These are phyloP conservation scores for Canariomyces notabilis DNA, from an alignment of 2,329 filamentous ascomycete genomes.

Conservation along the genomic window DNA sequence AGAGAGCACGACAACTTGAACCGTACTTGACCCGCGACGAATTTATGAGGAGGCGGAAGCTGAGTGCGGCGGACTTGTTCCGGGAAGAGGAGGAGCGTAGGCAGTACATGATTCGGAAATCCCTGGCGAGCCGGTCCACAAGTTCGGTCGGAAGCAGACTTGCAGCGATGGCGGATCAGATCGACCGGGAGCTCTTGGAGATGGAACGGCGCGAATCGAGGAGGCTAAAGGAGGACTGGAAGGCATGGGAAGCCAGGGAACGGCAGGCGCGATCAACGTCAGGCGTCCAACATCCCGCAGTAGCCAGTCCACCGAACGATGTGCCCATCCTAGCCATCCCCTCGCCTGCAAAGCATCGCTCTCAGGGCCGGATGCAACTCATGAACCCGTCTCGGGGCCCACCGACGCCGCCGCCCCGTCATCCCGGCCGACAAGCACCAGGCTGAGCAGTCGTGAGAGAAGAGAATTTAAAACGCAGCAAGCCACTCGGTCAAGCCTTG, in stretches of 20 bases:
- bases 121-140: slow-evolving; percentile 31
- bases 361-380: slow-evolving; percentile 8
- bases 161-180: slow-evolving; percentile 3
- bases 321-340: slow-evolving; percentile 18
- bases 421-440: not conserved
- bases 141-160: slow-evolving; percentile 8
- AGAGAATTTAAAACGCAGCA: not conserved
- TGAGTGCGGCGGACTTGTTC: slow-evolving; percentile 24
- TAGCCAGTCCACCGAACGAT: slow-evolving; percentile 1
- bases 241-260: slow-evolving; percentile 34
- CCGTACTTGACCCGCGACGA: slow-evolving; percentile 24
- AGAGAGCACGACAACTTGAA: slow-evolving; percentile 22
- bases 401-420: not conserved
- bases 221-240: slow-evolving; percentile 33
- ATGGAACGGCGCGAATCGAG: slow-evolving; percentile 22
- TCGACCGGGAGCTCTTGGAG: slow-evolving; percentile 13
- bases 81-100: slow-evolving; percentile 36
- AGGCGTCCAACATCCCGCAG: slow-evolving; percentile 24
- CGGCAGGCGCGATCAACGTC: slow-evolving; percentile 22
- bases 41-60: slow-evolving; percentile 23
- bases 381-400: slow-evolving; percentile 1
- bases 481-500: not conserved
- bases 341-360: slow-evolving; percentile 16
- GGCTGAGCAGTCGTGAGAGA: not conserved
- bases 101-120: slow-evolving; percentile 40